phyloP scores from a whole-genome alignment of 192 early-diverging fungal genomes.

The Allomyces macrogynus region DNA sequence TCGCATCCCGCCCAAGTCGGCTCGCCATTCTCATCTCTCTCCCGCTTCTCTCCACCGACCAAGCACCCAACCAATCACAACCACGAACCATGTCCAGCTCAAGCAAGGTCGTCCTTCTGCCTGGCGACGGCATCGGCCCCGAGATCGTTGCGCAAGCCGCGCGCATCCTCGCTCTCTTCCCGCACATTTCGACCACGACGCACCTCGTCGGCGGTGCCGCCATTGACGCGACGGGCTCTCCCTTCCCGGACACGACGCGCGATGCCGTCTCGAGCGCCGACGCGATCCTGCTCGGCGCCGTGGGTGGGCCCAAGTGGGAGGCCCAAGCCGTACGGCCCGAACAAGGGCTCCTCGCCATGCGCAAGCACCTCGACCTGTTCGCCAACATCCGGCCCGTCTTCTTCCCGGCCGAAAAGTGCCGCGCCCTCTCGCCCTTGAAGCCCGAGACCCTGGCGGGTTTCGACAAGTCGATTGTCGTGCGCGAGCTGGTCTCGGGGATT shows the following conservation, averaged over 20 bases:
- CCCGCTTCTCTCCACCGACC: neutral
- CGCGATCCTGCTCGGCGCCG: conserved; percentile 91
- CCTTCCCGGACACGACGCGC: conserved; percentile 67
- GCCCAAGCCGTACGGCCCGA: conserved; percentile 72
- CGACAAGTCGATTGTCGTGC: conserved; percentile 65
- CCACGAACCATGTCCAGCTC: conserved; percentile 3
- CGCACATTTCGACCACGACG: conserved; percentile 47
- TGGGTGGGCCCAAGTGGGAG: conserved; percentile 92
- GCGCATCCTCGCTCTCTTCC: conserved; percentile 66
- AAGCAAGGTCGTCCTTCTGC: conserved; percentile 50
- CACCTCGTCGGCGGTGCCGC: conserved; percentile 79
- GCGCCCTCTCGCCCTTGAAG: conserved; percentile 72
- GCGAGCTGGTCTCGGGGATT: conserved; percentile 92
- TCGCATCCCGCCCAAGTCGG: too few relatives aligned
- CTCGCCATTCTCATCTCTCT: neutral
- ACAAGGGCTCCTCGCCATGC: conserved; percentile 74
- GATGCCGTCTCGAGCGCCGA: conserved; percentile 58
- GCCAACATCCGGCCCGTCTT: conserved; percentile 92
- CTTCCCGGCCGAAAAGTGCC: conserved; percentile 67
- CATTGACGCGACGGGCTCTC: conserved; percentile 72
- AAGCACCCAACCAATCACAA: neutral
- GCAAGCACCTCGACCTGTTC: conserved; percentile 82
- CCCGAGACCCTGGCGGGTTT: conserved; percentile 74
- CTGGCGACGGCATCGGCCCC: conserved; percentile 91
- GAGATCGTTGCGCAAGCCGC: conserved; percentile 81